Evolutionary conservation across 78 protist genomes (phyloP).

Genomic region (Salpingoeca rosetta): DNA sequence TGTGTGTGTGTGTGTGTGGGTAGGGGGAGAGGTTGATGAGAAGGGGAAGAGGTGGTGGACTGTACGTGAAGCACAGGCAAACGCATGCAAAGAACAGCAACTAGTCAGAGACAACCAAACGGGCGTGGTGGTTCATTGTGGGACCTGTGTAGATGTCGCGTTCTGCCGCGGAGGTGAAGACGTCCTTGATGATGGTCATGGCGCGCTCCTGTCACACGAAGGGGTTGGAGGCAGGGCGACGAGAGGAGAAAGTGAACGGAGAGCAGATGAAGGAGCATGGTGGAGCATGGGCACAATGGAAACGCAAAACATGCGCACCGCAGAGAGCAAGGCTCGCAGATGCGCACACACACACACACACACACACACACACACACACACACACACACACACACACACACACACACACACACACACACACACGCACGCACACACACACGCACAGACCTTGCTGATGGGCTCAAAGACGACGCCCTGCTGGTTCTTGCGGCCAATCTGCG

Average conservation of each 20-base stretch:
- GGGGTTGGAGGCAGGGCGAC: no score
- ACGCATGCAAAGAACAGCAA: neutral
- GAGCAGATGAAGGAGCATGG: no score
- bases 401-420: no score
- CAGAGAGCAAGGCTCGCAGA: neutral
- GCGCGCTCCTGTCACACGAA: conserved; percentile 54
- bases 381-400: no score
- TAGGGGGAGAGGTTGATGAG: no score
- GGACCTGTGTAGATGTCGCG: conserved; percentile 98
- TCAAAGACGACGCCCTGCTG: neutral
- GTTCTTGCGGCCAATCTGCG: neutral
- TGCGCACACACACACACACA: neutral
- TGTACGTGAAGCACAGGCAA: neutral
- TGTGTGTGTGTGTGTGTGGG: no score
- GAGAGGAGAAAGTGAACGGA: no score
- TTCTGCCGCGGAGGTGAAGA: conserved; percentile 87
- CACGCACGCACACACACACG: no score
- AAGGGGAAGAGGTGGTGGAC: neutral
- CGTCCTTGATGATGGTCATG: conserved; percentile 69
- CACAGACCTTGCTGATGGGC: no score
- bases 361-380: neutral
- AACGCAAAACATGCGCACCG: no score
- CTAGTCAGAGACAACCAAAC: conserved; percentile 5
- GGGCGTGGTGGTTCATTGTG: conserved; percentile 52
- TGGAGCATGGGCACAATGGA: no score